phyloP scores from a whole-genome alignment of 225 moss, liverwort and hornwort species.

The Anthoceros angustus region DNA sequence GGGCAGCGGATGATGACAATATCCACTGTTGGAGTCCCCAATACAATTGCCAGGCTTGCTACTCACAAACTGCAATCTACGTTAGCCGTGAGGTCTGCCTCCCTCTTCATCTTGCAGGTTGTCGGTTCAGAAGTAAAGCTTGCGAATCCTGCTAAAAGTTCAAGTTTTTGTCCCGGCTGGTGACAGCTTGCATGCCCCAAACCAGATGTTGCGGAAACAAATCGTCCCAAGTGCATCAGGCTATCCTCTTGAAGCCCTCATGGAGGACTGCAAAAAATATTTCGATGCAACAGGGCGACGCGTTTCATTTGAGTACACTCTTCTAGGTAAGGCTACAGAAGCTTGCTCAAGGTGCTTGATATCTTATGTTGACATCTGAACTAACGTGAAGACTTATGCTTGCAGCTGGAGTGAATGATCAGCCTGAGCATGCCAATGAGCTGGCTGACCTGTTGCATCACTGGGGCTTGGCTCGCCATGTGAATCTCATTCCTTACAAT shows the following conservation, averaged over 20 bases:
- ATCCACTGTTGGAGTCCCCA: conserved; percentile 95
- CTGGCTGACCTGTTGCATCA: conserved; percentile 68
- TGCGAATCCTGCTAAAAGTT: neutral
- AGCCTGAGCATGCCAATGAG: conserved; percentile 75
- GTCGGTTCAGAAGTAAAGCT: too few species aligned
- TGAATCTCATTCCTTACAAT: conserved; percentile 89
- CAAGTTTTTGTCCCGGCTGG: neutral
- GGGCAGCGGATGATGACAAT: conserved; percentile 99
- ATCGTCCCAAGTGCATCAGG: conserved; percentile 84
- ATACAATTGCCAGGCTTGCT: conserved; percentile 80
- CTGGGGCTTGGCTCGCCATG: conserved; percentile 81
- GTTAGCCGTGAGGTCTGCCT: conserved; percentile 64
- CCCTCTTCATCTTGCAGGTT: neutral
- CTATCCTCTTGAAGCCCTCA: conserved; percentile 69
- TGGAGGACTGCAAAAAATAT: conserved; percentile 69
- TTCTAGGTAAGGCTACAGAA: conserved; percentile 39
- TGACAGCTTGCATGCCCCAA: conserved; percentile 75
- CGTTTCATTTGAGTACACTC: conserved; percentile 85
- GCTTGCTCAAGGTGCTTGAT: neutral
- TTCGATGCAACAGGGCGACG: conserved; percentile 87
- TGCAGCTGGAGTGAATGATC: conserved; percentile 83
- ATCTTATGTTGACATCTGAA: neutral
- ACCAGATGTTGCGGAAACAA: conserved; percentile 72
- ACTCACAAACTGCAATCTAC: conserved; percentile 82
- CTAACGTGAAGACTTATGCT: neutral